These are phyloP conservation scores for Sonneratia caseolaris DNA, from an alignment of 345 rosid species.

Conservation along the genomic window DNA sequence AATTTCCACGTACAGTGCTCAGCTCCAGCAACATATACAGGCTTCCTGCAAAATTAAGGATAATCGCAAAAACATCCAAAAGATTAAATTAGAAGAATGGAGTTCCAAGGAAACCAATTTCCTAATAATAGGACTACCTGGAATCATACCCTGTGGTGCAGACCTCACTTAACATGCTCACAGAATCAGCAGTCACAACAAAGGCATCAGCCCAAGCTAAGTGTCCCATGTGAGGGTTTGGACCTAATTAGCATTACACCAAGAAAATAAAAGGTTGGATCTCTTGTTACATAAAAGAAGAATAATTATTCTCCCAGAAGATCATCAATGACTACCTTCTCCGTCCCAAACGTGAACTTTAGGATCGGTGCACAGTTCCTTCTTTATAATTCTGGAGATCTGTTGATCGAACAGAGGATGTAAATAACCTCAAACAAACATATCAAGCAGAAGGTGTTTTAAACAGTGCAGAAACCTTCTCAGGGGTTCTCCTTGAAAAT, in stretches of 20 bases:
- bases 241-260: conserved; percentile 31
- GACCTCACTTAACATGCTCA: conserved; percentile 95
- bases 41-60: conserved; percentile 45
- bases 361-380: conserved; percentile 43
- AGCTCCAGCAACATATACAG: conserved; percentile 73
- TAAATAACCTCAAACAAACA: neutral
- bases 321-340: conserved; percentile 37
- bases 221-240: conserved; percentile 86
- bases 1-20: conserved; percentile 83
- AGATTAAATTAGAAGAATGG: neutral
- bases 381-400: conserved; percentile 43
- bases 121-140: neutral
- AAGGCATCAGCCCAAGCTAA: conserved; percentile 92
- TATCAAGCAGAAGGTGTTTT: neutral
- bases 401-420: conserved; percentile 15
- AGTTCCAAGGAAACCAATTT: neutral
- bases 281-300: neutral
- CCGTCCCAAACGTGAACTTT: conserved; percentile 77
- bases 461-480: conserved; percentile 26
- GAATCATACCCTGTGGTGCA: conserved; percentile 75
- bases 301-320: neutral
- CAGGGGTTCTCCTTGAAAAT: conserved; percentile 76
- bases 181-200: conserved; percentile 85
- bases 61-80: neutral
- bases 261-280: neutral